Evolutionary conservation across 1,284 basidiomycete genomes (phyloP), one percentile per base, ranked within the genome.

Genomic region (Pseudozyma pruni): DNA sequence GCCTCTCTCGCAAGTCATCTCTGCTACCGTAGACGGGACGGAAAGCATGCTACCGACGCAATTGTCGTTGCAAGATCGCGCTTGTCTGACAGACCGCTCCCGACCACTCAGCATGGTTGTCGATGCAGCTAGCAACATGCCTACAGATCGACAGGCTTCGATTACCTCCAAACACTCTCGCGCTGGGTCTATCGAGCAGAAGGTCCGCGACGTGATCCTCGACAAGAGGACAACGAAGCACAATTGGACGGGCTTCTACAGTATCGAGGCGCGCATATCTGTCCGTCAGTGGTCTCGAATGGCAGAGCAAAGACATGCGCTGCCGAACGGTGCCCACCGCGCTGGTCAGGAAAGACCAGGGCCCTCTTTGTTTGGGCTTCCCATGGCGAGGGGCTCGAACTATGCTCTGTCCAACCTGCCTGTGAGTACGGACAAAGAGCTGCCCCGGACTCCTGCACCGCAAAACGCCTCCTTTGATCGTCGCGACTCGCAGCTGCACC

Each of bases 191-290:
- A 27, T 69, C 27, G 64, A 72, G 42, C 60, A 63, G 19, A 54
- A 32, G 38, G 11, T 69, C 9, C 47, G 48, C 25, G 70, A 72
- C 11, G 48, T 29, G 3, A 41, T 59, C 3, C 52, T 58, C 39
- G 66, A 71, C 25, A 56, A 53, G 35, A 41, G 42, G 16, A 54
- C 66, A 16, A 59, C 39, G 42, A 73, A 70, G 44, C 66, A 71
- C 47, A 55, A 66, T 19, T 73, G 71, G 71, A 39, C 70, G n/a
- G 71, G 71, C 4, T 66, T 73, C 22, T 60, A 56, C 19, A 46
- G 29, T 35, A 37, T 73, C 22, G 49, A 70, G n/a, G 71, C 71
- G 6, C 61, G 49, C 17, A 50, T 73, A 14, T 45, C 54, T 10
- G 44, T 73, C 8, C 55, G 71, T 8, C 71, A 70, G 40, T 54